Base-by-base conservation (phyloP, 208 protist genomes). In the Kentomonas sorsogonicus region DNA sequence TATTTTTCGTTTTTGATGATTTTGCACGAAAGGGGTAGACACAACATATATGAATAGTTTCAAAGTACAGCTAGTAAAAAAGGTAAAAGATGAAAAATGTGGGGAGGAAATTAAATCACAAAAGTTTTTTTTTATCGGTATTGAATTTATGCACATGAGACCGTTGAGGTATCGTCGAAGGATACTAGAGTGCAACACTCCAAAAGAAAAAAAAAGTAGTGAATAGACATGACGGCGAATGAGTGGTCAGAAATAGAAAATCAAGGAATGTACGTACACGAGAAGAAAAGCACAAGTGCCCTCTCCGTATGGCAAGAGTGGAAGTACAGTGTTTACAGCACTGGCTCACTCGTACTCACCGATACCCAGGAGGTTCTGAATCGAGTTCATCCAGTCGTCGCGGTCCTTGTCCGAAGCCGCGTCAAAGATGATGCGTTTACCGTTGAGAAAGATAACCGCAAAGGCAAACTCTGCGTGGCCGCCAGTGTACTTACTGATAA, bases 331-430 rank as follows among this genome's bases (percentile, higher is more conserved):
- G 11, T 7, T 23, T 18, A 16, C n/a, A 23, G 7, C n/a, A 55
- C 1, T 40, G 36, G 40, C 29, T 33, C 0, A 16, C 29, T 86
- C 74, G 34, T 70, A 68, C 44, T 85, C 74, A n/a, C 66, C 77
- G 46, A 89, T 85, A 11, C 82, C 82, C 15, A 89, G 64, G 1
- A 79, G 77, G 16, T 89, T 77, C 55, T 89, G 82, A 46, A 89
- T 89, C 55, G 85, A 86, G 38, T 71, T 58, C 77, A 89, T 89
- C 82, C 82, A 89, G 27, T 60, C 62, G 61, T 77, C 72, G 34
- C 81, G 77, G 52, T 89, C 77, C 26, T 69, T 53, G 41, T 80
- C 67, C 40, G 64, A 73, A 53, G 73, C 74, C 0, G 76, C 76
- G 51, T 88, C 76, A 44, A 88, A 88, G 3, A 72, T 74, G 9